phyloP scores from a whole-genome alignment of 352 stramenopile genomes.

The Pythium brachiatum region DNA sequence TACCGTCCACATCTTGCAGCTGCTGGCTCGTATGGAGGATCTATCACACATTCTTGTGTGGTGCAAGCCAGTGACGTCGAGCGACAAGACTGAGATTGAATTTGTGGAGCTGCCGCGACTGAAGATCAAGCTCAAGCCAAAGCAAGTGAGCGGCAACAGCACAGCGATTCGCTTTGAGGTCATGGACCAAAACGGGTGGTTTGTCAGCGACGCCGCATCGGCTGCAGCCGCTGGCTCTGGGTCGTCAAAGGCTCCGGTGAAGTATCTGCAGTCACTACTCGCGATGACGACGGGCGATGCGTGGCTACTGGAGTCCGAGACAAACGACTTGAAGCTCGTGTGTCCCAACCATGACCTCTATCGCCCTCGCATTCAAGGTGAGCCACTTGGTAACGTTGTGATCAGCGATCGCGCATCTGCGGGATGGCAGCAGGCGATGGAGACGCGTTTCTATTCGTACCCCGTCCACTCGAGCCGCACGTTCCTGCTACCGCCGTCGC shows the following conservation, averaged over 20 bases:
- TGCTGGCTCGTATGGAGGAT: constrained; percentile 95
- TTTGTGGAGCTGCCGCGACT: constrained; percentile 97
- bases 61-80: constrained; percentile 63
- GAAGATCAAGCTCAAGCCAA: constrained; percentile 93
- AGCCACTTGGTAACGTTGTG: constrained; percentile 80
- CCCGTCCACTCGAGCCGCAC: constrained; percentile 95
- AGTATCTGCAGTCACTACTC: constrained; percentile 51
- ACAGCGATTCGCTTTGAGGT: constrained; percentile 55
- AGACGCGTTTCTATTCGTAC: constrained; percentile 96
- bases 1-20: constrained; percentile 68
- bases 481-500: constrained; percentile 94
- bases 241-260: constrained; percentile 28
- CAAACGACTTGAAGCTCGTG: constrained; percentile 72
- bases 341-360: constrained; percentile 84
- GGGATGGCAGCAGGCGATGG: constrained; percentile 87
- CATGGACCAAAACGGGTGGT: constrained; percentile 83
- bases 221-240: background rate
- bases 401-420: constrained; percentile 75
- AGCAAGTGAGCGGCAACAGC: constrained; percentile 42
- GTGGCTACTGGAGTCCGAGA: constrained; percentile 75
- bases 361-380: constrained; percentile 61
- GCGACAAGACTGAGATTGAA: constrained; percentile 58
- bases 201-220: constrained; percentile 58
- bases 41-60: constrained; percentile 97
- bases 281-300: constrained; percentile 49